Evolutionary conservation across 2,329 filamentous ascomycete species (phyloP), one percentile per base, ranked within the genome.

Genomic region (Cordyceps farinosa): DNA sequence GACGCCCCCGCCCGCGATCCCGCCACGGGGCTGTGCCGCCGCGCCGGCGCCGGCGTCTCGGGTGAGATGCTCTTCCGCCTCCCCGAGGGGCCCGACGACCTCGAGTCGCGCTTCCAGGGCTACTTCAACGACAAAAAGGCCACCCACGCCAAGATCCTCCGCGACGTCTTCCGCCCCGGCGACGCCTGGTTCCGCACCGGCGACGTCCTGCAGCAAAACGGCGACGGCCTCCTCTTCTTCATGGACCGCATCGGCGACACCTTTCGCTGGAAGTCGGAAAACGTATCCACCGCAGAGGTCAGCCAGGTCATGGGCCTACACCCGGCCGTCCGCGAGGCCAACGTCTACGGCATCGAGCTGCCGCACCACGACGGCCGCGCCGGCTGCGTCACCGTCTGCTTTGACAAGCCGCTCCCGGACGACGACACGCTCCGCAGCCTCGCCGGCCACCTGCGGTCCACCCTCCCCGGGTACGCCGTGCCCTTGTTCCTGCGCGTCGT

Each of bases 151-250:
- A 96, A 96, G 76, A 83, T 96, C 53, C 74, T 95, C 65, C 84
- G 88, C 5, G 79, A 89, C 68, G 90, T 95, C 2, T 85, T 95
- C 67, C 78, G 76, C 64, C 88, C 88, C 70, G 91, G 90, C 13
- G 92, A 97, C 70, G 88, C 86, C 0, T 96, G 87, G 81, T 96
- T 93, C 80, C 86, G 91, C 30, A 90, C 90, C 0, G 92, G 92
- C n/a, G 92, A 97, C 70, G 82, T 95, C 22, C 77, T 95, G 36
- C 82, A 87, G 17, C 84, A 82, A 77, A 89, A 92, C 67, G 64
- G 66, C 1, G 87, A 95, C 63, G 91, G 91, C 5, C 80, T 87
- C 2, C 84, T 88, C 73, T 95, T 83, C 78, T 97, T 97, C 77
- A 86, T 87, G 62, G 92, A 97, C 75, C 87, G 89, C 55, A 88